Percentiles rank a stretch among this genome's conserved stretches.
These are phyloP conservation scores for Sordariomycetes sp. DNA, from an alignment of 2,329 filamentous ascomycete species.

Conservation along the genomic window DNA sequence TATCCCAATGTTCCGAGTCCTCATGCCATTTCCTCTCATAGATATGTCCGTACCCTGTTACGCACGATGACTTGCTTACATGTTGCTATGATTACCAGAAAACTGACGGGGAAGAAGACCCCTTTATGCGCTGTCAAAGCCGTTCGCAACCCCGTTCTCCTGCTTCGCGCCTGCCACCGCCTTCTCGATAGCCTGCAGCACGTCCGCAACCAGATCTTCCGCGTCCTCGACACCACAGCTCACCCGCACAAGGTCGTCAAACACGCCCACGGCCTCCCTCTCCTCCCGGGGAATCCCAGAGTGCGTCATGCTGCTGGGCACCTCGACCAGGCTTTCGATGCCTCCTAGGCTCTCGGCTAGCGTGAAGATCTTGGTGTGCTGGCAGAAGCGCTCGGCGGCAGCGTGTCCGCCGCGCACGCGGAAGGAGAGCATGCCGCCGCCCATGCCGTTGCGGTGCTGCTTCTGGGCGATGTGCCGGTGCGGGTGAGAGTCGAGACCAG, in stretches of 20 bases:
- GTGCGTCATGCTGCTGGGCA: constrained; percentile 95
- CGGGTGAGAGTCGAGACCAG: constrained; percentile 77
- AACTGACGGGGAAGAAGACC: background rate
- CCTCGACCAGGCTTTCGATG: constrained; percentile 83
- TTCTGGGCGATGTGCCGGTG: constrained; percentile 75
- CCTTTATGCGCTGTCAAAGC: background rate
- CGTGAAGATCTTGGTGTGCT: constrained; percentile 80
- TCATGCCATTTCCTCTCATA: background rate
- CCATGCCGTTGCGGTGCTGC: constrained; percentile 90
- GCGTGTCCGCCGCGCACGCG: constrained; percentile 76
- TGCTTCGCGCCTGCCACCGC: constrained; percentile 36
- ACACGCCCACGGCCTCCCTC: constrained; percentile 87
- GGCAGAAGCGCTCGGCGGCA: constrained; percentile 88
- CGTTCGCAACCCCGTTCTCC: constrained; percentile 8
- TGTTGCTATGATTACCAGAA: background rate
- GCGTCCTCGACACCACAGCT: constrained; percentile 93
- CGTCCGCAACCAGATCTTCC: constrained; percentile 72
- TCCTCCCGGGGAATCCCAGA: constrained; percentile 86
- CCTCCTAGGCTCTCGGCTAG: constrained; percentile 88
- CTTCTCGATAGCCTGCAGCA: constrained; percentile 70
- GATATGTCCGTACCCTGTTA: background rate
- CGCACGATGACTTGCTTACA: background rate
- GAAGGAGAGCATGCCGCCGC: constrained; percentile 96
- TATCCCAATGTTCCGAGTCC: background rate
- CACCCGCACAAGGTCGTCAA: constrained; percentile 84